Evolutionary conservation across 768 basidiomycete genomes (phyloP), one percentile per base, ranked within the genome.

Genomic region (Rhodotorula kratochvilovae): DNA sequence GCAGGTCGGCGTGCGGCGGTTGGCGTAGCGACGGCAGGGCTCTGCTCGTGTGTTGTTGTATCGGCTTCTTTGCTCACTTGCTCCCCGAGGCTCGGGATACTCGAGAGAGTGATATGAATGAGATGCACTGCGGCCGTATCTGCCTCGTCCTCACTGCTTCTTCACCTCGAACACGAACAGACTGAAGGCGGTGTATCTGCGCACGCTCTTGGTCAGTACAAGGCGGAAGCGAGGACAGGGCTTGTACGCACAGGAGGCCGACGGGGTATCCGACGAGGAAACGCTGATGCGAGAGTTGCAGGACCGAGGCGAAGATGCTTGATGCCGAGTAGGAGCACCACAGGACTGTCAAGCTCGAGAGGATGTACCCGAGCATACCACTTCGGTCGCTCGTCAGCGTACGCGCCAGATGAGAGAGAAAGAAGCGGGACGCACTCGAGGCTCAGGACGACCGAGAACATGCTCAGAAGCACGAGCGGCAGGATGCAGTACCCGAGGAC

Each of bases 241-340:
- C 36, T 15, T n/a, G 23, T 27, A 56, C 51, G 51, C 36, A 74
- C 66, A 99, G 33, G 63, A 99, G 82, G 48, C 91, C 92, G 62
- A 98, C 88, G 19, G 96, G 96, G 81, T 99, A 99, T 74, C 94
- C 96, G 51, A 99, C 93, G 33, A 99, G 86, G 36, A 97, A 83
- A 59, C 94, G 85, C 80, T 99, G 96, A 74, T 94, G 90, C 16
- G 91, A 92, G 91, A 99, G 94, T 73, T 91, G 87, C 61, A 99
- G 84, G 50, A 97, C 93, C 5, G 91, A 89, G 16, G 95, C 92
- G 77, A 99, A 98, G 66, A 99, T 98, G 23, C 89, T 89, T 3
- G 91, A 94, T 19, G 96, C 95, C 12, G 94, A 87, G 78, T 95
- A 92, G 46, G 96, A 96, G 82, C 93, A 98, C 96, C 96, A 99